Evolutionary conservation across 371 early-diverging fungal genomes (phyloP), one percentile per base, ranked within the genome.

Genomic region (Mortierella sp.): DNA sequence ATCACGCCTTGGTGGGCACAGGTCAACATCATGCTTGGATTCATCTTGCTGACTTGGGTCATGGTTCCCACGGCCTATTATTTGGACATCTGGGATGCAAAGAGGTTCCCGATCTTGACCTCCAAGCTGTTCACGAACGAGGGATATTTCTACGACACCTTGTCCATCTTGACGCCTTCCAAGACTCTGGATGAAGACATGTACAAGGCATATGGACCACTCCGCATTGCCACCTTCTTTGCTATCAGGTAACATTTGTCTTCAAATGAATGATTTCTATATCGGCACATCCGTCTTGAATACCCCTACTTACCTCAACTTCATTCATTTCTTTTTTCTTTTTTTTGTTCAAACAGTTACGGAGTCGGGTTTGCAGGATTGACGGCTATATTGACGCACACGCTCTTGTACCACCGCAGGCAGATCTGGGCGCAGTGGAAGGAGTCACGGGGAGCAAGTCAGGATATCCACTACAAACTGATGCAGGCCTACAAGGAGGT

Each of bases 401-500:
- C 87, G 13, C 78, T 84, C 45, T 66, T 92, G 61, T 88, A 90
- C 74, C 87, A 92, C 67, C 87, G 89, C 16, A 44, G 74, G 40
- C 89, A 90, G 70, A 87, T 88, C 19, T 80, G 79, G 79, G 71
- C 66, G 7, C 79, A 81, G 24, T 85, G 80, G 80, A 80, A 73
- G 50, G 55, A 80, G 47, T 53, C 80, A 6, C 80, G 80, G 14
- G 80, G 79, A 40, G 26, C 73, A 1, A 70, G 50, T 24, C 79
- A 79, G 34, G 80, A 80, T 14, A 58, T 80, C 19, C 90, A 92
- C 53, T 73, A 73, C 69, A 79, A 85, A 70, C 83, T 92, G 74
- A 88, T 89, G 89, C 84, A 85, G 40, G 71, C 65, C 2, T 91
- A 91, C 77, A 71, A 72, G 40, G 89, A 93, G 70, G 92, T 95